phyloP scores from a whole-genome alignment of 1,284 basidiomycete genomes.

The Calocybe gambosa region DNA sequence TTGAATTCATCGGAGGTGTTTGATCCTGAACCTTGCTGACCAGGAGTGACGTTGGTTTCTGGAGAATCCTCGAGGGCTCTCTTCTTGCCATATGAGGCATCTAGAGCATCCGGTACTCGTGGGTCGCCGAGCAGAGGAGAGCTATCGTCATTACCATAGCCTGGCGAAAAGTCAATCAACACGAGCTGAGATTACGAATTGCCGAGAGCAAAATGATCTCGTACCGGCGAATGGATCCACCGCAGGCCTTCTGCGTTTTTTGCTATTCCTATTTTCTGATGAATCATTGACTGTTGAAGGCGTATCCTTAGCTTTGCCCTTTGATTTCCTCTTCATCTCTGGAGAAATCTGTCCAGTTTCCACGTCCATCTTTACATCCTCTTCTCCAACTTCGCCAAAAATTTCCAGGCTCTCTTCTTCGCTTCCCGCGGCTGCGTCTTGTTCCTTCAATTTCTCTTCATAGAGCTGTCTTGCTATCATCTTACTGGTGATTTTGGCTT shows the following conservation, averaged over 20 bases:
- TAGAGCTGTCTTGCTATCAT: constrained; percentile 64
- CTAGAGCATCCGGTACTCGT: neutral
- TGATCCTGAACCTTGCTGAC: neutral
- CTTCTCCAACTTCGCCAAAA: constrained; percentile 26
- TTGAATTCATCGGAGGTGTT: neutral
- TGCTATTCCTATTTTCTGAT: constrained; percentile 7
- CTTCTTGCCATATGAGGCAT: constrained; percentile 3
- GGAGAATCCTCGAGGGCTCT: constrained; percentile 5
- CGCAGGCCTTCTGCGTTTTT: constrained; percentile 45
- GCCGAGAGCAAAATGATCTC: constrained; percentile 10
- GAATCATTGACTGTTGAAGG: constrained; percentile 13
- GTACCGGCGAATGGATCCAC: constrained; percentile 64
- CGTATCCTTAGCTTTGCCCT: constrained; percentile 24
- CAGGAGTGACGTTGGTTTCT: constrained; percentile 8
- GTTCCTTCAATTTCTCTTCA: constrained; percentile 45
- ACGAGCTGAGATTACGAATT: neutral
- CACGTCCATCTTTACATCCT: constrained; percentile 18
- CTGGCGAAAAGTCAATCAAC: constrained; percentile 10
- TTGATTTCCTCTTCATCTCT: constrained; percentile 35
- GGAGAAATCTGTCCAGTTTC: constrained; percentile 14
- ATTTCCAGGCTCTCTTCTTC: constrained; percentile 37
- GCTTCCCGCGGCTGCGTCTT: constrained; percentile 37
- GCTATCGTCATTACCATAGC: constrained; percentile 17
- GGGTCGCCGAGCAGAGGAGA: constrained; percentile 1
- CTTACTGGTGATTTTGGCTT: constrained; percentile 58